Evolutionary conservation across 768 basidiomycete species (phyloP), one percentile per base, ranked within the genome.

Genomic region (Rhizopogon roseolus): DNA sequence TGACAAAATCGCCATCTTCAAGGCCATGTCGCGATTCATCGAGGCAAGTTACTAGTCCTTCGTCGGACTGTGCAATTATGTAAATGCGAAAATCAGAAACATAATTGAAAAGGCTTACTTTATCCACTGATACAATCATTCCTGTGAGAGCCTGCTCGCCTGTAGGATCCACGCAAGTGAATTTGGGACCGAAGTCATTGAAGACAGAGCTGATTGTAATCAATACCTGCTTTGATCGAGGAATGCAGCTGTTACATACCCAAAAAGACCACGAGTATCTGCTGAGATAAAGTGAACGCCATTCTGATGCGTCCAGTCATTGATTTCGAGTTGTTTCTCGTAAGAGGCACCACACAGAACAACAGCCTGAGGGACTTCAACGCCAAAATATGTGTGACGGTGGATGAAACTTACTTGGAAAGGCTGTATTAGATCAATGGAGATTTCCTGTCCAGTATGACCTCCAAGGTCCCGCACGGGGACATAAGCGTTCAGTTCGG

Each of bases 1-100:
- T 95, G 22, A 98, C 95, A 63, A 86, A 98, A 66, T 98, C 93
- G 14, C 97, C 97, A 67, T 98, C 97, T 68, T 98, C 94, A n/a
- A 99, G 80, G 17, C 97, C 97, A 68, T 98, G 97, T 55, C 97
- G 83, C 10, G 96, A 89, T 74, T 99, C 97, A 60, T 99, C 97
- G 55, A 98, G 75, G 67, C 94, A 97, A 10, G 96, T 97, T 6
- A 98, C 96, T 19, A 98, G 71, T n/a, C 88, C 95, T 50, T 97
- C 93, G 42, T 79, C 75, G 56, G 85, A 88, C 93, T 96, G 54
- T 25, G 19, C 16, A 29, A 28, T 34, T 28, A 41, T 48, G 16
- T 48, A 25, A 14, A 36, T 25, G 13, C 38, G 1, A 5, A 16
- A 28, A 19, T 27, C 22, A 11, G 27, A 19, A 37, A 49, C 9